Percentiles rank a stretch among this genome's conserved stretches.
phyloP scores from a whole-genome alignment of 2,329 filamentous ascomycete species.

The Fusarium pseudonygamai region DNA sequence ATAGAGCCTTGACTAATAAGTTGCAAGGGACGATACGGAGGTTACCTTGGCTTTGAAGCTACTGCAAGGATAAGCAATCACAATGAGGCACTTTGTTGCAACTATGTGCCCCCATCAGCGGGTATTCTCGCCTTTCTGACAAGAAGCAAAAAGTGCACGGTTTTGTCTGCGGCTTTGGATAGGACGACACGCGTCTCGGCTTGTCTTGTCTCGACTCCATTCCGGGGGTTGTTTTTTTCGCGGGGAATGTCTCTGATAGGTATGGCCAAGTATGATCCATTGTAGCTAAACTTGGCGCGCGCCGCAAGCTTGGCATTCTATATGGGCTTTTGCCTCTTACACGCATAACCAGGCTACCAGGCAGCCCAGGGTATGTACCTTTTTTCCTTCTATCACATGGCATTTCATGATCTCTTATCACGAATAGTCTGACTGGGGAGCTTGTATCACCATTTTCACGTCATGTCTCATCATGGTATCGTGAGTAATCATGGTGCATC shows the following conservation, averaged over 20 bases:
- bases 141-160: conserved; percentile 5
- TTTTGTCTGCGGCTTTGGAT: background rate
- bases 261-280: background rate
- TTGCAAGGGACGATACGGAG: conserved; percentile 15
- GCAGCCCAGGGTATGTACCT: background rate
- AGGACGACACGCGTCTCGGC: conserved; percentile 24
- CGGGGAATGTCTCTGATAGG: conserved; percentile 18
- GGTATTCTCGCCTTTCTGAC: background rate
- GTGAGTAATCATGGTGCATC: background rate
- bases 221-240: conserved; percentile 9
- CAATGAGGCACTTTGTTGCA: conserved; percentile 20
- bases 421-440: background rate
- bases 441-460: conserved; percentile 9
- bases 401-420: conserved; percentile 6
- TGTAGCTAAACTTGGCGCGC: conserved; percentile 3
- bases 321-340: conserved; percentile 20
- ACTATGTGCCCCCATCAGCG: background rate
- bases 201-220: conserved; percentile 16
- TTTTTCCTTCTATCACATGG: conserved; percentile 12
- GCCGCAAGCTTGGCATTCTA: conserved; percentile 12
- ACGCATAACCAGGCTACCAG: background rate
- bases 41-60: conserved; percentile 30
- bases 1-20: conserved; percentile 19
- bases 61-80: conserved; percentile 31
- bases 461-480: conserved; percentile 32